phyloP scores from a whole-genome alignment of 169 alveolate genomes.

The Plasmodium coatneyi region DNA sequence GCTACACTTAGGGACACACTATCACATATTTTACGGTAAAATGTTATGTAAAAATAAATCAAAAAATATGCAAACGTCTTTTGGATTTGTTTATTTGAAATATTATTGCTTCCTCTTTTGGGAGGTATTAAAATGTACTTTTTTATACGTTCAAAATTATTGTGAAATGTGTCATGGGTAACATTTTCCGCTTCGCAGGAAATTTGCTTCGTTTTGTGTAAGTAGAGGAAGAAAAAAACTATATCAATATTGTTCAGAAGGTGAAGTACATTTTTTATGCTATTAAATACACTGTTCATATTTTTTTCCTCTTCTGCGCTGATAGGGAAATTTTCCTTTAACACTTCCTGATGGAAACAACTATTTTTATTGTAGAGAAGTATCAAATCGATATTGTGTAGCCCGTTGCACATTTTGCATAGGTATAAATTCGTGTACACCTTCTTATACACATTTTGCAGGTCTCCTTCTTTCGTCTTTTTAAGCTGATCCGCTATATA shows the following conservation, averaged over 20 bases:
- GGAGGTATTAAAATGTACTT: constrained; percentile 11
- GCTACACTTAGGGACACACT: not conserved
- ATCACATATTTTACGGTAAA: constrained; percentile 30
- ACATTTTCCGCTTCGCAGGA: not conserved
- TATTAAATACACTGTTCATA: constrained; percentile 8
- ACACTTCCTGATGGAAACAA: constrained; percentile 30
- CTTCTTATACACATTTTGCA: constrained; percentile 19
- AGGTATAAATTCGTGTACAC: constrained; percentile 33
- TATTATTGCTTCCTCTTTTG: not conserved
- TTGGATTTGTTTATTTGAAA: constrained; percentile 1
- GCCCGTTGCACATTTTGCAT: constrained; percentile 62
- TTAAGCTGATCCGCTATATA: not conserved
- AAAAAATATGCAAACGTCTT: constrained; percentile 4
- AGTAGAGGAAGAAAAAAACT: constrained; percentile 38
- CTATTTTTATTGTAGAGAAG: constrained; percentile 56
- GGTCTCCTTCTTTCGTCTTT: not conserved
- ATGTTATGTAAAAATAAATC: constrained; percentile 50
- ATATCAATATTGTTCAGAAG: constrained; percentile 54
- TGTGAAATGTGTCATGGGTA: constrained; percentile 12
- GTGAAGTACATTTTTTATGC: constrained; percentile 6
- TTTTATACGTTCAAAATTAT: constrained; percentile 35
- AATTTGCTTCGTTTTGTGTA: constrained; percentile 25
- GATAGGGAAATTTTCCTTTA: not conserved
- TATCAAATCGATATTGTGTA: constrained; percentile 72
- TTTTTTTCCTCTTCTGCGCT: constrained; percentile 10